A percentile compares a stretch with the other conserved stretches of the same genome.
Conservation (phyloP, 2,329 filamentous ascomycete genomes). For the Huntiella omanensis region DNA sequence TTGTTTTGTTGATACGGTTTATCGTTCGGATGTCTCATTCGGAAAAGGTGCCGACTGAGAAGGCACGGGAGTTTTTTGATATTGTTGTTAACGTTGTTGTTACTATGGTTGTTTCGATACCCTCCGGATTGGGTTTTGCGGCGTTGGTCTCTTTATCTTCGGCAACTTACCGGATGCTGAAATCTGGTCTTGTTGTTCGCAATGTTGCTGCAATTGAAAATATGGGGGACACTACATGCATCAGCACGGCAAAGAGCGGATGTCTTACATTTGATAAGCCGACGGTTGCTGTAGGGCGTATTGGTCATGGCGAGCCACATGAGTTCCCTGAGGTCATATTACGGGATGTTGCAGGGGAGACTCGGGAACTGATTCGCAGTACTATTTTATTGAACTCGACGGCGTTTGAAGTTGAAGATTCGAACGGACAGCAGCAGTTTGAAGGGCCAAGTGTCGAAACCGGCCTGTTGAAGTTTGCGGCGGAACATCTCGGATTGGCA, state of each 20-base stretch:
- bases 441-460: conserved; percentile 38
- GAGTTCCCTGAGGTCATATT: conserved; percentile 18
- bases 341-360: conserved; percentile 18
- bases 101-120: conserved; percentile 39
- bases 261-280: conserved; percentile 47
- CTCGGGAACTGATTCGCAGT: conserved; percentile 21
- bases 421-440: conserved; percentile 20
- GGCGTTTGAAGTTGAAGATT: conserved; percentile 30
- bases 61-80: conserved; percentile 35
- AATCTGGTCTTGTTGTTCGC: conserved; percentile 43
- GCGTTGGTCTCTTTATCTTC: conserved; percentile 43
- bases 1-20: conserved; percentile 23
- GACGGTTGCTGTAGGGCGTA: conserved; percentile 37
- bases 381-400: conserved; percentile 31
- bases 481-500: conserved; percentile 29
- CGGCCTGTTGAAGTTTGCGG: conserved; percentile 30
- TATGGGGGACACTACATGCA: conserved; percentile 44
- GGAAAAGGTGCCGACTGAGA: conserved; percentile 20
- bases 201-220: conserved; percentile 40
- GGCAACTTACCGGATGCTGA: conserved; percentile 43
- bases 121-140: conserved; percentile 40
- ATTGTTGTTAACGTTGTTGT: conserved; percentile 26
- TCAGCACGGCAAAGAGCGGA: conserved; percentile 49
- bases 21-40: conserved; percentile 17
- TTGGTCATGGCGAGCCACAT: conserved; percentile 24